Evolutionary conservation across 2,329 filamentous ascomycete species (phyloP).

Genomic region (Myotisia sp.): DNA sequence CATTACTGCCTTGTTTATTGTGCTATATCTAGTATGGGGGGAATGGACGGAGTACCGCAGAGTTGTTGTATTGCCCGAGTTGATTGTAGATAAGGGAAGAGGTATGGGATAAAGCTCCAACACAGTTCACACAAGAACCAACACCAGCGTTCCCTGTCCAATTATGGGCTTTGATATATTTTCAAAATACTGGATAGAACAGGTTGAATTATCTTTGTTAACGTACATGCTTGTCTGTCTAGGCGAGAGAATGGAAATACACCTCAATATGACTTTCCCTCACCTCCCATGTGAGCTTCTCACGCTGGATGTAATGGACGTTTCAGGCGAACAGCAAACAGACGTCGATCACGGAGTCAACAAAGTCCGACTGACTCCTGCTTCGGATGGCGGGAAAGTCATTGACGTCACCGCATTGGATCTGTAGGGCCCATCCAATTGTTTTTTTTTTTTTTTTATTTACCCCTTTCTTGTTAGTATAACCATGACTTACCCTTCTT

Average conservation of each 20-base stretch:
- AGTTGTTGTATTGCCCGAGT: slow-evolving; percentile 73
- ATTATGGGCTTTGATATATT: too few species aligned
- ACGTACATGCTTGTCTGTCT: too few species aligned
- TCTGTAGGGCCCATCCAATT: slow-evolving; percentile 40
- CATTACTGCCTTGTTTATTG: slow-evolving; percentile 73
- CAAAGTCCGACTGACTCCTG: slow-evolving; percentile 68
- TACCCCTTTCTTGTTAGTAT: neutral
- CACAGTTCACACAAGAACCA: neutral
- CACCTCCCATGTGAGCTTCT: slow-evolving; percentile 86
- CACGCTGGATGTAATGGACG: slow-evolving; percentile 97
- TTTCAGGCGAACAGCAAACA: slow-evolving; percentile 90
- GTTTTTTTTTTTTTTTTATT: neutral
- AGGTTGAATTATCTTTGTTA: neutral
- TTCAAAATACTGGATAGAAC: too few species aligned
- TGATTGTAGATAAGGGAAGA: slow-evolving; percentile 93
- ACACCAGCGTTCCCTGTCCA: neutral
- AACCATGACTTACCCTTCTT: slow-evolving; percentile 2
- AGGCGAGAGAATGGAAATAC: slow-evolving; percentile 98
- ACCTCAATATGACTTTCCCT: slow-evolving; percentile 93
- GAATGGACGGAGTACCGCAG: slow-evolving; percentile 92
- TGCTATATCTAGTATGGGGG: slow-evolving; percentile 78
- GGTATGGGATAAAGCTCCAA: slow-evolving; percentile 38
- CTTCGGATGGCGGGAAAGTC: slow-evolving; percentile 57
- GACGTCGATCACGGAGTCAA: slow-evolving; percentile 84
- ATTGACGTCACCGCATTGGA: slow-evolving; percentile 57